A percentile compares a stretch with the other conserved stretches of the same genome.
These are phyloP conservation scores for Exophiala alcalophila DNA, from an alignment of 2,329 filamentous ascomycete species.

Conservation along the genomic window DNA sequence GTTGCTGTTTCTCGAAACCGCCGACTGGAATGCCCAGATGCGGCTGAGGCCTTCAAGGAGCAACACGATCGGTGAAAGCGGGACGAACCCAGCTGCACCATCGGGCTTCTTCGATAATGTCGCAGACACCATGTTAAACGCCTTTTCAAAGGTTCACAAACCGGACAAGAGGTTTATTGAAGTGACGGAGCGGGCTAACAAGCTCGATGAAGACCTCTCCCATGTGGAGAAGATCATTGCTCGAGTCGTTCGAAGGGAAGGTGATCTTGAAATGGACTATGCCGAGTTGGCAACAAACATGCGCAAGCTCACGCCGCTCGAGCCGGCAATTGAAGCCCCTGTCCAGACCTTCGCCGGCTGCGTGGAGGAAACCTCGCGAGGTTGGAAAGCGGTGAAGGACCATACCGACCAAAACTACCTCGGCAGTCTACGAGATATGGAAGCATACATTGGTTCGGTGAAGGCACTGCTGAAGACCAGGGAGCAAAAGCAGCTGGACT, in stretches of 20 bases:
- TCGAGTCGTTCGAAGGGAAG: constrained; percentile 80
- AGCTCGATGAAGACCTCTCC: constrained; percentile 86
- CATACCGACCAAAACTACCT: constrained; percentile 95
- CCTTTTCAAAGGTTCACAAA: constrained; percentile 94
- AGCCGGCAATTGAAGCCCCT: constrained; percentile 78
- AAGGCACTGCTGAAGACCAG: constrained; percentile 86
- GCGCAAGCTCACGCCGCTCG: constrained; percentile 84
- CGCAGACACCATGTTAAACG: constrained; percentile 94
- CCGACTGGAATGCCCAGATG: constrained; percentile 97
- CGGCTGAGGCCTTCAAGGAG: constrained; percentile 67
- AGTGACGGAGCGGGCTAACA: constrained; percentile 86
- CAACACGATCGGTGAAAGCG: constrained; percentile 47
- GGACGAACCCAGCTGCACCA: constrained; percentile 37
- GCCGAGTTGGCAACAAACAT: constrained; percentile 90
- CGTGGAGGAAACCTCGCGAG: constrained; percentile 76
- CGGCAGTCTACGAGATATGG: constrained; percentile 89
- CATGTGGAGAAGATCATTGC: constrained; percentile 96
- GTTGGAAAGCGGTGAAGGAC: constrained; percentile 78
- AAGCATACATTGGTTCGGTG: constrained; percentile 83
- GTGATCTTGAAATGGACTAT: constrained; percentile 83
- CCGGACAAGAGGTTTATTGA: constrained; percentile 93
- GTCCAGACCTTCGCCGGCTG: constrained; percentile 83
- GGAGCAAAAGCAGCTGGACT: constrained; percentile 97
- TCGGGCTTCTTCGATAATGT: constrained; percentile 87
- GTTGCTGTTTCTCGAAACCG: constrained; percentile 84